A percentile compares a stretch with the other conserved stretches of the same genome.
These are phyloP conservation scores for Tetragonia tetragonoides DNA, from an alignment of 148 eudicot species.

Conservation along the genomic window DNA sequence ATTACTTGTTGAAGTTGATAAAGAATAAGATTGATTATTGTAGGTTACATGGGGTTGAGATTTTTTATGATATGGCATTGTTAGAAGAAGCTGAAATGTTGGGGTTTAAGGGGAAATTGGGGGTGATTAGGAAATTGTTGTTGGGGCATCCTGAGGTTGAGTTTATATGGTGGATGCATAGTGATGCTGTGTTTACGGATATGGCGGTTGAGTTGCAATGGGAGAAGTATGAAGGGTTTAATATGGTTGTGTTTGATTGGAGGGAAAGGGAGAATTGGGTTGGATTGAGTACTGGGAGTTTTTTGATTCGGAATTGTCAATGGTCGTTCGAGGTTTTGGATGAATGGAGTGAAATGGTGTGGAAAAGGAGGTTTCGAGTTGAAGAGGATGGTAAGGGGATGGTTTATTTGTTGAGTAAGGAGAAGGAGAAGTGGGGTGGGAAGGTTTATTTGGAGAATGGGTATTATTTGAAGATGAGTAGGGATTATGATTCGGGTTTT, in stretches of 20 bases:
- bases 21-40: conserved; percentile 44
- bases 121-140: conserved; percentile 28
- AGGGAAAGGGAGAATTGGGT: conserved; percentile 57
- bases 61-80: conserved; percentile 32
- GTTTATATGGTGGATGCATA: conserved; percentile 64
- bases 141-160: conserved; percentile 29
- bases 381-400: conserved; percentile 61
- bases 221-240: conserved; percentile 49
- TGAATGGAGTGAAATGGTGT: conserved; percentile 58
- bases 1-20: conserved; percentile 36
- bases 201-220: conserved; percentile 60
- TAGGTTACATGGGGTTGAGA: conserved; percentile 35
- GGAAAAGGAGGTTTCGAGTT: conserved; percentile 47
- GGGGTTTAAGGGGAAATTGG: conserved; percentile 32
- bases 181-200: conserved; percentile 68
- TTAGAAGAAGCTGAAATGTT: conserved; percentile 41
- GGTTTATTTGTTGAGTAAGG: conserved; percentile 47
- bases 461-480: conserved; percentile 48
- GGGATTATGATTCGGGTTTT: conserved; percentile 41
- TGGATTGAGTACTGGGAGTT: conserved; percentile 68
- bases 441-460: conserved; percentile 57
- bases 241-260: conserved; percentile 60
- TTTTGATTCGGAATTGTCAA: conserved; percentile 56
- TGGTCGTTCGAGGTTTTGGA: conserved; percentile 73
- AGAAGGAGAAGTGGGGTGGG: conserved; percentile 47